Conservation (phyloP, 176 grass and related monocot species). For the Oryza glaberrima region DNA sequence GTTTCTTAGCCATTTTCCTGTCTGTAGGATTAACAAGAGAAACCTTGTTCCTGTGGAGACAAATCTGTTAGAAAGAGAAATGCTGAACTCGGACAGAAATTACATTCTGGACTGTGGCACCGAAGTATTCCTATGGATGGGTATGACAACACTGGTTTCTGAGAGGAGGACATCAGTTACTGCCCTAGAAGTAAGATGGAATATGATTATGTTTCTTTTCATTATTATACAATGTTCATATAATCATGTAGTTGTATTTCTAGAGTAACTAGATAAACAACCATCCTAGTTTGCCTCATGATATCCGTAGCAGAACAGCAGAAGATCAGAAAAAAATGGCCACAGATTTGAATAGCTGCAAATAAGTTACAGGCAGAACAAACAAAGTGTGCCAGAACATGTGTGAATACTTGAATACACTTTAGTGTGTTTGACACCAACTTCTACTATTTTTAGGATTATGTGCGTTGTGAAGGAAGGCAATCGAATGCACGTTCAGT, state of each 20-base stretch:
- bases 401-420: neutral
- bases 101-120: slow-evolving; percentile 74
- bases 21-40: slow-evolving; percentile 75
- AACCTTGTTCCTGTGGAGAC: slow-evolving; percentile 54
- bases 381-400: neutral
- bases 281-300: neutral
- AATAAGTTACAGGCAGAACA: neutral
- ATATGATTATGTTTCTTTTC: slow-evolving; percentile 12
- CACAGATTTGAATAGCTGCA: neutral
- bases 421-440: slow-evolving; percentile 14
- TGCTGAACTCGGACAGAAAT: slow-evolving; percentile 76
- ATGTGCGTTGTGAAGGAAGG: slow-evolving; percentile 58
- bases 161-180: slow-evolving; percentile 69
- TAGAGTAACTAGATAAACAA: neutral
- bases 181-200: slow-evolving; percentile 66
- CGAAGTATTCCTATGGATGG: slow-evolving; percentile 86
- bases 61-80: slow-evolving; percentile 58
- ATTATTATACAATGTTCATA: neutral
- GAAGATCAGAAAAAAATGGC: neutral
- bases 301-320: neutral
- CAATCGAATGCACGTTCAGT: slow-evolving; percentile 44
- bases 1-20: slow-evolving; percentile 42
- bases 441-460: slow-evolving; percentile 50
- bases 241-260: neutral
- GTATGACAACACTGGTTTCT: slow-evolving; percentile 67